phyloP scores from a whole-genome alignment of 2,329 filamentous ascomycete species.

The Calonectria naviculata region DNA sequence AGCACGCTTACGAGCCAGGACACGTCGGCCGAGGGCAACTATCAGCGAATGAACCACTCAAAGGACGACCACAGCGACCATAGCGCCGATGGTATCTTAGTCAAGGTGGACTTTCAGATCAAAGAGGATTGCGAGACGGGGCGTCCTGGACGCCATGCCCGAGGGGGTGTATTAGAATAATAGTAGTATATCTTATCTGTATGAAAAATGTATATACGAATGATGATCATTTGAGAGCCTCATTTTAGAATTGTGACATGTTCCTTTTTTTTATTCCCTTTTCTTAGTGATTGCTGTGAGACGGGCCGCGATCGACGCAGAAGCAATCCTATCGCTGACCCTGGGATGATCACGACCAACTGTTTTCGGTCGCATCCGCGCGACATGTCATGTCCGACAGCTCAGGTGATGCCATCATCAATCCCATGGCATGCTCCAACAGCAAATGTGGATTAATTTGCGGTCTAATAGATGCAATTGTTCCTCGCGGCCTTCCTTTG shows the following conservation, averaged over 20 bases:
- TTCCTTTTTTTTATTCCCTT: too few species aligned
- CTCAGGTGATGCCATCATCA: background rate
- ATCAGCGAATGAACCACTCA: slow-evolving; percentile 30
- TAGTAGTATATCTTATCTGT: background rate
- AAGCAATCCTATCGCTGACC: background rate
- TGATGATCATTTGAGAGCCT: background rate
- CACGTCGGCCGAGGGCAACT: slow-evolving; percentile 37
- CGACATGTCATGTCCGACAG: too few species aligned
- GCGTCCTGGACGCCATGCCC: background rate
- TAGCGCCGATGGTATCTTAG: slow-evolving; percentile 46
- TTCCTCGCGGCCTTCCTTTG: background rate
- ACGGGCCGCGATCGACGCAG: background rate
- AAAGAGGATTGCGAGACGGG: slow-evolving; percentile 37
- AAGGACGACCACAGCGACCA: slow-evolving; percentile 37
- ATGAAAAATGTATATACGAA: background rate
- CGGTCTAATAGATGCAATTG: background rate
- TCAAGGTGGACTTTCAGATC: slow-evolving; percentile 50
- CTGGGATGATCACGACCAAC: background rate
- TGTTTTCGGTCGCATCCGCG: background rate
- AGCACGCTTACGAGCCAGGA: slow-evolving; percentile 41
- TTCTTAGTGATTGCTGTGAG: background rate
- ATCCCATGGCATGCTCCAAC: too few species aligned
- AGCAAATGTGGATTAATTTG: too few species aligned
- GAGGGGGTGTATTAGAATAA: background rate
- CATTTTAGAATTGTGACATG: too few species aligned